Base-by-base conservation (phyloP, 202 grass and related monocot genomes). In the Schoenoplectus triqueter region DNA sequence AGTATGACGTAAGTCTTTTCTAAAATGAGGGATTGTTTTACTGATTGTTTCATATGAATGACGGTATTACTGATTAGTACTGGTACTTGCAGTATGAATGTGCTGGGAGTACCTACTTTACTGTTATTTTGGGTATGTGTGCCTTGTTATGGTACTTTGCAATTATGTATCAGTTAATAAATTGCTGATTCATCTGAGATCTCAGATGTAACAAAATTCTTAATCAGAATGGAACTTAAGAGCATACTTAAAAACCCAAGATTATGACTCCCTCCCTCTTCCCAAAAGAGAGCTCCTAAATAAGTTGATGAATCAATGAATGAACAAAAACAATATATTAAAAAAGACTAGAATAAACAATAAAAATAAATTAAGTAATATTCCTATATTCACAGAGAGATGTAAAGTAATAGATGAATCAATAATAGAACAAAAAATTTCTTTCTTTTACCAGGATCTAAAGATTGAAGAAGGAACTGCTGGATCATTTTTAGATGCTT, bases 1-100 rank as follows among this genome's bases (percentile, higher is more conserved):
- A 89, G 47, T 89, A 88, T 73, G 95, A 98, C 87, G 95, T 95
- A 92, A 89, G 63, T 78, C 73, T 90, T 20, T 2, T 9, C 31
- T 31, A 31, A 31, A 31, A 31, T 31, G 31, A 31, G 31, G 31
- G 31, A 31, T 31, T 31, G 31, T 31, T 57, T 22, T 60, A 71
- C 39, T 60, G 54, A 61, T 61, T 78, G 55, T 52, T 78, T 61
- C 10, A 7, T 60, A 50, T 54, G 18, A 45, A 78, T 61, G 31
- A 14, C 10, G 55, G 15, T 78, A 44, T 61, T 59, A 78, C 51
- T 78, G 55, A 78, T 31, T 31, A 31, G 31, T 31, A 31, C 31
- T 31, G 31, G 31, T 31, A 31, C 31, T 31, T 31, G 31, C 31
- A 31, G 31, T 31, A 31, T 31, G 31, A 61, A 45, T 78, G 10